Evolutionary conservation across 2,329 filamentous ascomycete genomes (phyloP).

Genomic region (Cercospora janseana): DNA sequence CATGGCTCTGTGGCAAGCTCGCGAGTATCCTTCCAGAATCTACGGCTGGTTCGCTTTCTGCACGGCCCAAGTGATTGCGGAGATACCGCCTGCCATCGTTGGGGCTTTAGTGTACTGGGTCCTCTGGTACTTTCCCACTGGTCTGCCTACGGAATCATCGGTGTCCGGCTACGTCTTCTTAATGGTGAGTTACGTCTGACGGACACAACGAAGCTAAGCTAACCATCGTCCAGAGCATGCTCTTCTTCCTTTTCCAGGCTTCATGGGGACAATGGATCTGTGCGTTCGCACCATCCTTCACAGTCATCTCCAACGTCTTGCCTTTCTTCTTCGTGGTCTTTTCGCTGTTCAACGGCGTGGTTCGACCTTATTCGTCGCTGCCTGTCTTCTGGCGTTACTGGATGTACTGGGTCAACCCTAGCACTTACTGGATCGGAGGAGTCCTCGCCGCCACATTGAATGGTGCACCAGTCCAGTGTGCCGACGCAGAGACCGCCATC

Average conservation of each 20-base stretch:
- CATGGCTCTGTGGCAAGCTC: slow-evolving; percentile 68
- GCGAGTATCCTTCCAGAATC: slow-evolving; percentile 71
- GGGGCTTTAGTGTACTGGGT: slow-evolving; percentile 66
- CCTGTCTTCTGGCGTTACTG: slow-evolving; percentile 72
- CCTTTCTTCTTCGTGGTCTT: slow-evolving; percentile 83
- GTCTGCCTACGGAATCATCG: slow-evolving; percentile 63
- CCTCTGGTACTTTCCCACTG: slow-evolving; percentile 74
- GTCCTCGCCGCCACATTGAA: slow-evolving; percentile 64
- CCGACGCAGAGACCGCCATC: slow-evolving; percentile 56
- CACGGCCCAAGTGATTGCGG: slow-evolving; percentile 68
- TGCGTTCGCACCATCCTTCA: slow-evolving; percentile 75
- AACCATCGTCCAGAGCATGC: slow-evolving; percentile 49
- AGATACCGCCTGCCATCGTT: slow-evolving; percentile 69
- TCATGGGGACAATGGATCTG: slow-evolving; percentile 83
- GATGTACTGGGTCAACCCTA: slow-evolving; percentile 67
- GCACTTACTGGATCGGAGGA: slow-evolving; percentile 70
- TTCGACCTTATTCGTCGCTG: slow-evolving; percentile 64
- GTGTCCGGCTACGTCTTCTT: slow-evolving; percentile 73
- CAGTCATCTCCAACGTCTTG: slow-evolving; percentile 71
- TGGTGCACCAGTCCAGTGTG: slow-evolving; percentile 46
- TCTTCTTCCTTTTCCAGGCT: slow-evolving; percentile 74
- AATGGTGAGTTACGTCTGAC: slow-evolving; percentile 51
- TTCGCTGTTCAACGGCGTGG: slow-evolving; percentile 72
- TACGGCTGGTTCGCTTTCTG: slow-evolving; percentile 77
- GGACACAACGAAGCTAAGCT: not conserved